Evolutionary conservation across 2,329 filamentous ascomycete species (phyloP), one percentile per base, ranked within the genome.

Genomic region (Biscogniauxia mediterranea): DNA sequence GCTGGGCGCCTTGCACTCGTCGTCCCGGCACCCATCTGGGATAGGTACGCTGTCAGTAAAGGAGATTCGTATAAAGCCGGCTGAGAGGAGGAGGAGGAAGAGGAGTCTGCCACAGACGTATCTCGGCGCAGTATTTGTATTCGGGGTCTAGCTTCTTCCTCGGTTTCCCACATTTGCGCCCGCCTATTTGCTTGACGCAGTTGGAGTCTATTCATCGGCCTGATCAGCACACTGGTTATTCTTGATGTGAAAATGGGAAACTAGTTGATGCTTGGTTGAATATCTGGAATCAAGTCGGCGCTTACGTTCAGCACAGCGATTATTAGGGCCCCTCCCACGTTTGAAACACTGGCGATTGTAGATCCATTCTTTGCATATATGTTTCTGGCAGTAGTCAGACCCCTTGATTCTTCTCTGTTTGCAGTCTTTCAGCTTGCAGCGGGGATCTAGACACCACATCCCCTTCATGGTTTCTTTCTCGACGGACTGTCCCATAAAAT

Each of bases 1-100:
- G 13, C 7, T 21, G 42, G 21, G 11, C 20, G 23, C 62, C n/a
- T 59, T 63, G 59, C 66, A 69, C 32, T 61, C 32, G n/a, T 42
- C 11, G 25, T 64, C 54, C 9, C 46, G 52, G 51, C 68, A 69
- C 17, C 13, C 38, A 6, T 46, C 38, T 46, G 38, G 38, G 11
- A n/a, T n/a, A n/a, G 38, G 17, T 32, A 13, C 4, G 11, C 13
- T n/a, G 38, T 46, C 17, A 46, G 38, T 46, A 4, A 11, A 4
- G 38, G 17, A 6, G 2, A 32, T 6, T 9, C 23, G 28, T 32
- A 32, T 32, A 6, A 28, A 32, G 28, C 7, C 28, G 28, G 28
- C 28, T 13, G 28, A 6, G 28, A 32, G 28, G 11, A 13, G 28
- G 28, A 32, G 7, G 2, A 32, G 11, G 28, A 2, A 9, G 11